Percentiles rank a stretch among this genome's conserved stretches.
Conservation (phyloP, 805 yeast species). For the Candida maris region DNA sequence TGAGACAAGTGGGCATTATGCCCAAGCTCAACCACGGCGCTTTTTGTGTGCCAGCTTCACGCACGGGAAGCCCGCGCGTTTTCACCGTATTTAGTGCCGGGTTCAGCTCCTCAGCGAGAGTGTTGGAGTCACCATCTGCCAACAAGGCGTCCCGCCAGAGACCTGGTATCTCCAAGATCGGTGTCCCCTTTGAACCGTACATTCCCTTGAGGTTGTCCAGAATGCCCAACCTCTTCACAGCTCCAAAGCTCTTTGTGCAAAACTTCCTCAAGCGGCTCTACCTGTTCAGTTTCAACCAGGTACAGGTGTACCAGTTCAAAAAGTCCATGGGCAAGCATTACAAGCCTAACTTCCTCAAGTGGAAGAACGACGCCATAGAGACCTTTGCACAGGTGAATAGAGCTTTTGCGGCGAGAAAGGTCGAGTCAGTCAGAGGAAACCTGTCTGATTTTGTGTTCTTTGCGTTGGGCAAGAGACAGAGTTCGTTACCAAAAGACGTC, state of each 20-base stretch:
- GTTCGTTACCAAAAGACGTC: conserved; percentile 52
- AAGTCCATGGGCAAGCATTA: conserved; percentile 33
- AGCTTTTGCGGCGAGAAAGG: conserved; percentile 63
- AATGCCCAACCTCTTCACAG: conserved; percentile 36
- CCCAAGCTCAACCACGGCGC: too few species aligned
- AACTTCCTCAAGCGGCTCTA: conserved; percentile 61
- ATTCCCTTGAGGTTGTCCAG: conserved; percentile 48
- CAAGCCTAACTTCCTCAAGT: conserved; percentile 64
- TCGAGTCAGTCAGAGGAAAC: conserved; percentile 42
- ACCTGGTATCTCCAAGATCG: conserved; percentile 32
- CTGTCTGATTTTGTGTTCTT: conserved; percentile 63
- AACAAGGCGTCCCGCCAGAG: conserved; percentile 22
- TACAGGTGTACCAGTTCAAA: conserved; percentile 43
- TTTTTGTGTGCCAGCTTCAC: too few species aligned
- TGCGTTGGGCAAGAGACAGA: conserved; percentile 50
- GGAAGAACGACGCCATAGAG: conserved; percentile 86
- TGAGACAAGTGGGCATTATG: too few species aligned
- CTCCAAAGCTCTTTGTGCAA: conserved; percentile 41
- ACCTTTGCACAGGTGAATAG: conserved; percentile 73
- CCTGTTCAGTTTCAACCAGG: conserved; percentile 63
- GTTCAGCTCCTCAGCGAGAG: conserved; percentile 11
- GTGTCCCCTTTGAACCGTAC: conserved; percentile 38
- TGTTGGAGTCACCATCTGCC: conserved; percentile 9
- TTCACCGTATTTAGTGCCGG: too few species aligned
- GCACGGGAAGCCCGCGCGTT: too few species aligned